A percentile compares a stretch with the other conserved stretches of the same genome.
Evolutionary conservation across 1,139 yeast genomes (phyloP).

Genomic region (Blastobotrys petasosporus): DNA sequence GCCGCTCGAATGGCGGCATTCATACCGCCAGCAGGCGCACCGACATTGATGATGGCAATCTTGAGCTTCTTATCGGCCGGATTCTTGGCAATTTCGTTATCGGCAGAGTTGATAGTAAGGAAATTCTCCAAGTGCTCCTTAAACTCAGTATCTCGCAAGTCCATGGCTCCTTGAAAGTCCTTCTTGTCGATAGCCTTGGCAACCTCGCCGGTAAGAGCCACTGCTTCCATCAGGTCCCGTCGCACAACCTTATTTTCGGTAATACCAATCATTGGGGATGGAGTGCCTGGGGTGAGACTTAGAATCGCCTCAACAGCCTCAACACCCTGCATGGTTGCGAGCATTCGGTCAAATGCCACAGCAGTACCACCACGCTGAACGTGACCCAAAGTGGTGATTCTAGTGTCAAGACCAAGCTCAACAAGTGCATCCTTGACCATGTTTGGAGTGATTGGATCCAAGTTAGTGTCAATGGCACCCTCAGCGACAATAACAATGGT

Average conservation of each 20-base stretch:
- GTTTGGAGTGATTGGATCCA: constrained; percentile 73
- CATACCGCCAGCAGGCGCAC: constrained; percentile 97
- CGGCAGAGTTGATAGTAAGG: constrained; percentile 62
- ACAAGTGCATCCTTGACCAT: constrained; percentile 77
- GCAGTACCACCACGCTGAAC: constrained; percentile 99
- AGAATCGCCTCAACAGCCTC: constrained; percentile 94
- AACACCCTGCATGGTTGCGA: constrained; percentile 95
- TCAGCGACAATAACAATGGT: constrained; percentile 96
- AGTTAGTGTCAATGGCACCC: constrained; percentile 84
- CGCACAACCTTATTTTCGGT: constrained; percentile 82
- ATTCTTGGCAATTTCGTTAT: constrained; percentile 48
- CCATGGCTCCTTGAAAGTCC: constrained; percentile 82
- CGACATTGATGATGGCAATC: constrained; percentile 82
- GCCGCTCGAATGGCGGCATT: constrained; percentile 91
- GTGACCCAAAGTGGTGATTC: constrained; percentile 93
- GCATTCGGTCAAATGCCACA: constrained; percentile 82
- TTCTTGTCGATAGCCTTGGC: constrained; percentile 76
- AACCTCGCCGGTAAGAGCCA: constrained; percentile 73
- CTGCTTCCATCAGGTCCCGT: constrained; percentile 83
- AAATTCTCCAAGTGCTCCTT: constrained; percentile 70
- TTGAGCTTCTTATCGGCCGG: constrained; percentile 44
- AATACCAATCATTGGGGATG: constrained; percentile 92
- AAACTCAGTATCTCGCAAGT: constrained; percentile 80
- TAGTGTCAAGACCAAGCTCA: constrained; percentile 81
- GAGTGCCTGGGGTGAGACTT: constrained; percentile 81